phyloP scores from a whole-genome alignment of 139 green algal species.

The Chlamydomonas sp. region DNA sequence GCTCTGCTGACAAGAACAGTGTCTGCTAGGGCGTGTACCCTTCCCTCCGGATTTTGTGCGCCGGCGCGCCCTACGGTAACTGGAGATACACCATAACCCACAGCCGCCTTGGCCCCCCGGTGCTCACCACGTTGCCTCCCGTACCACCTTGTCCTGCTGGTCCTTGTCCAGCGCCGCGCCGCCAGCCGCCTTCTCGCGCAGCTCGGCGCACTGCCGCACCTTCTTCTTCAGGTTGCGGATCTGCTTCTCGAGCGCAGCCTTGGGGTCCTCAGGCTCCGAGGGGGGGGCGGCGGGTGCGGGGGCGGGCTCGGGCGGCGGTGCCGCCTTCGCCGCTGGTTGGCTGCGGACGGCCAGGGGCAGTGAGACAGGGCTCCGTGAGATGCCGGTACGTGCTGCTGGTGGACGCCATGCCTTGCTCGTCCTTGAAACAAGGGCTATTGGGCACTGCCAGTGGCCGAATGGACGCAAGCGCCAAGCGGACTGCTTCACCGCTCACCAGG shows the following conservation, averaged over 20 bases:
- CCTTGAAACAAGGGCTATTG: too few relatives aligned
- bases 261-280: conserved; percentile 44
- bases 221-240: conserved; percentile 75
- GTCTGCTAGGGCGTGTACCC: too few relatives aligned
- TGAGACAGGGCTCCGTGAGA: neutral
- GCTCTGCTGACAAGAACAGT: too few relatives aligned
- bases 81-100: too few relatives aligned
- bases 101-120: neutral
- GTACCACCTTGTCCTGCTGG: conserved; percentile 63
- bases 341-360: neutral
- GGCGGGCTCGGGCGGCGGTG: neutral
- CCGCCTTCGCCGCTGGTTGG: neutral
- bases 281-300: conserved; percentile 3
- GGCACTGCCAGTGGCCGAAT: too few relatives aligned
- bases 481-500: too few relatives aligned
- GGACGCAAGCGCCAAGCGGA: too few relatives aligned
- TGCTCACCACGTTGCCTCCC: conserved; percentile 52
- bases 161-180: conserved; percentile 53
- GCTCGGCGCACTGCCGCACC: conserved; percentile 61
- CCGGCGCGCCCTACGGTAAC: too few relatives aligned
- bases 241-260: conserved; percentile 65
- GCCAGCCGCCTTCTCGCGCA: conserved; percentile 40
- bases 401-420: too few relatives aligned
- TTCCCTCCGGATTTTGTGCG: too few relatives aligned
- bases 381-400: too few relatives aligned